phyloP scores from a whole-genome alignment of 768 basidiomycete species.

The Rhodotorula paludigena region DNA sequence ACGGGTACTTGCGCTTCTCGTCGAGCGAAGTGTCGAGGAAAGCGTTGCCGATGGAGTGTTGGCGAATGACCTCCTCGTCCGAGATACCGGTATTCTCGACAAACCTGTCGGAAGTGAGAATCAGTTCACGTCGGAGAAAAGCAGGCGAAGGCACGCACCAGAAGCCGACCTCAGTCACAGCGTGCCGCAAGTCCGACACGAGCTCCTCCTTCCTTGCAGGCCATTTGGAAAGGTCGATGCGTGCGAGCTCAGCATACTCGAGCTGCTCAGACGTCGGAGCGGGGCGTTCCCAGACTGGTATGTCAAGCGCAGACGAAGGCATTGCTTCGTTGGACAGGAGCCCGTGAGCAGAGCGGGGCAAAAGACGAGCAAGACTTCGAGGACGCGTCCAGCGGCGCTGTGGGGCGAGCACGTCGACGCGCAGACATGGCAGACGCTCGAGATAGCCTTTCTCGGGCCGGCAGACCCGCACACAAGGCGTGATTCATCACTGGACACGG shows the following conservation, averaged over 20 bases:
- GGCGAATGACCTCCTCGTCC: conserved; percentile 49
- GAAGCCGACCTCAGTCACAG: conserved; percentile 26
- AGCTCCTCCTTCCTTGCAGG: conserved; percentile 39
- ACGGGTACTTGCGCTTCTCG: conserved; percentile 47
- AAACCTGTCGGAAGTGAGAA: conserved; percentile 32
- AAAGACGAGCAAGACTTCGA: no score
- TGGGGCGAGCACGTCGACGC: no score
- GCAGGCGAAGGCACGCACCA: conserved; percentile 1
- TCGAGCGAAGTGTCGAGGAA: conserved; percentile 49
- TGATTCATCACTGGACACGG: no score
- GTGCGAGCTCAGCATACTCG: conserved; percentile 47
- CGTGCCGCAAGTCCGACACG: conserved; percentile 37
- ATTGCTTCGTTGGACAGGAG: no score
- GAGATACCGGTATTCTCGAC: conserved; percentile 48
- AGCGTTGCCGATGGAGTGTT: conserved; percentile 49
- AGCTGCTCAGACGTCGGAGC: conserved; percentile 42
- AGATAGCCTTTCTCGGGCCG: no score
- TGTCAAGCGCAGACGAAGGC: conserved; percentile 2
- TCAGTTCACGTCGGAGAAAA: background rate
- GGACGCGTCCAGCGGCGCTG: no score
- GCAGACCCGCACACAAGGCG: no score
- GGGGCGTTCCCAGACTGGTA: conserved; percentile 7
- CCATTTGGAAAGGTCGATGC: conserved; percentile 39
- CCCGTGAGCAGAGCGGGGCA: no score
- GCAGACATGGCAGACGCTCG: no score